phyloP scores from a whole-genome alignment of 495 filamentous ascomycete species.

The Evansstolkia leycettana region DNA sequence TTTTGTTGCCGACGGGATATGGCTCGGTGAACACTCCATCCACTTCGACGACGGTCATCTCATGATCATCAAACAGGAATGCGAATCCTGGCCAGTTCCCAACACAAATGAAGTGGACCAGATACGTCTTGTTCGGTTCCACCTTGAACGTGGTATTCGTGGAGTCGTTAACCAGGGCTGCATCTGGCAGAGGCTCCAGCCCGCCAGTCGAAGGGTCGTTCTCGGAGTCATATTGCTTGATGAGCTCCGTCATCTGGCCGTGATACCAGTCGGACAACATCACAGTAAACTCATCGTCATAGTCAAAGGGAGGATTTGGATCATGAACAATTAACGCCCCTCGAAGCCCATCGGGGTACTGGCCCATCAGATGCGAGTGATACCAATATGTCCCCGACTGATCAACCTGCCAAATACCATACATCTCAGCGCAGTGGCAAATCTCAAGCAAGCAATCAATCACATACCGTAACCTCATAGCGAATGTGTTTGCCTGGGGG shows the following conservation, averaged over 20 bases:
- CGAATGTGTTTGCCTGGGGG: conserved; percentile 43
- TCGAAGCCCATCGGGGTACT: conserved; percentile 72
- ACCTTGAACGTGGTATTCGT: conserved; percentile 28
- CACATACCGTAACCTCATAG: conserved; percentile 62
- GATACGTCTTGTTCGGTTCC: conserved; percentile 42
- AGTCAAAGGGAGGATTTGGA: conserved; percentile 49
- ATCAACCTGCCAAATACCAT: conserved; percentile 41
- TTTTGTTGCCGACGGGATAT: conserved; percentile 42
- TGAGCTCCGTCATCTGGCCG: conserved; percentile 43
- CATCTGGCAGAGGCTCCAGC: conserved; percentile 51
- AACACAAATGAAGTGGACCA: conserved; percentile 51
- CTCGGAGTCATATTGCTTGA: conserved; percentile 39
- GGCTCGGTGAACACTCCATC: conserved; percentile 59
- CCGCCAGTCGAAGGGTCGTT: conserved; percentile 24
- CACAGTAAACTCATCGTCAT: conserved; percentile 54
- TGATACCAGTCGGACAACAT: conserved; percentile 59
- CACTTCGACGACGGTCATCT: conserved; percentile 55
- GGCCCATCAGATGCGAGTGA: conserved; percentile 59
- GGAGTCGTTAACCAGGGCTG: conserved; percentile 58
- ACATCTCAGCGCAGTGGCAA: no score
- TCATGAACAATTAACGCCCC: conserved; percentile 67
- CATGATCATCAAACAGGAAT: conserved; percentile 40
- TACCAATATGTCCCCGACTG: conserved; percentile 83
- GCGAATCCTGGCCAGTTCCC: conserved; percentile 44
- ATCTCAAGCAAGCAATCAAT: no score